These are phyloP conservation scores for Mycena rosella DNA, from an alignment of 768 basidiomycete genomes.

Conservation along the genomic window DNA sequence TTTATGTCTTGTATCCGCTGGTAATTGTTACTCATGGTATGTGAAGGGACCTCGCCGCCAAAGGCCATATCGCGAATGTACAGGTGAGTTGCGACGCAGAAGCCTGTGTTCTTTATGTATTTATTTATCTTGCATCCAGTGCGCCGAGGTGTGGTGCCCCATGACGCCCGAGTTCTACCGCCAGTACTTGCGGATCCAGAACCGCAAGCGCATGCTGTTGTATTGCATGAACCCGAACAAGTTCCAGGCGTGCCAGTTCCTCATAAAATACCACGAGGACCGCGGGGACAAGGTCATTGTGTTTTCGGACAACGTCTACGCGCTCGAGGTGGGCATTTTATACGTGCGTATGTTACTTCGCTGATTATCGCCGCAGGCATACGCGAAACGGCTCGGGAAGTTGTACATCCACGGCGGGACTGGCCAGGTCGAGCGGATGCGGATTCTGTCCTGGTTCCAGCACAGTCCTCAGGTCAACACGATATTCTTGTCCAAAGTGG, in stretches of 20 bases:
- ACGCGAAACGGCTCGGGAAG: constrained; percentile 94
- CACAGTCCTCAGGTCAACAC: constrained; percentile 96
- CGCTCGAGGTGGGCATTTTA: constrained; percentile 79
- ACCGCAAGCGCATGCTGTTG: constrained; percentile 93
- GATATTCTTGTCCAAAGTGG: constrained; percentile 96
- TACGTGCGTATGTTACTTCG: constrained; percentile 13
- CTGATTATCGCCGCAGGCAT: constrained; percentile 65
- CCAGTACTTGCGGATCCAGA: constrained; percentile 94
- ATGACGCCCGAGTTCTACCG: constrained; percentile 99
- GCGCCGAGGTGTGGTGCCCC: constrained; percentile 99
- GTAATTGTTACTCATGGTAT: constrained; percentile 31
- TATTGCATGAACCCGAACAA: constrained; percentile 99
- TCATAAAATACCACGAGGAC: constrained; percentile 98
- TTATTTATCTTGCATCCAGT: constrained; percentile 61
- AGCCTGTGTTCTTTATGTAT: neutral
- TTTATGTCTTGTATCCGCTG: constrained; percentile 21
- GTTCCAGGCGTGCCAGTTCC: constrained; percentile 98
- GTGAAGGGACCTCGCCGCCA: constrained; percentile 91
- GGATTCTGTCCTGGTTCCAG: constrained; percentile 95
- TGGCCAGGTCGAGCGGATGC: constrained; percentile 94
- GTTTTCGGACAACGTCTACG: constrained; percentile 98
- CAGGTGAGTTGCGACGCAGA: constrained; percentile 70
- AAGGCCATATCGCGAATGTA: constrained; percentile 99
- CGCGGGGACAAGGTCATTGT: constrained; percentile 99
- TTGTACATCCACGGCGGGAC: constrained; percentile 97